phyloP scores from a whole-genome alignment of 495 filamentous ascomycete genomes.

The Penicillium steckii region DNA sequence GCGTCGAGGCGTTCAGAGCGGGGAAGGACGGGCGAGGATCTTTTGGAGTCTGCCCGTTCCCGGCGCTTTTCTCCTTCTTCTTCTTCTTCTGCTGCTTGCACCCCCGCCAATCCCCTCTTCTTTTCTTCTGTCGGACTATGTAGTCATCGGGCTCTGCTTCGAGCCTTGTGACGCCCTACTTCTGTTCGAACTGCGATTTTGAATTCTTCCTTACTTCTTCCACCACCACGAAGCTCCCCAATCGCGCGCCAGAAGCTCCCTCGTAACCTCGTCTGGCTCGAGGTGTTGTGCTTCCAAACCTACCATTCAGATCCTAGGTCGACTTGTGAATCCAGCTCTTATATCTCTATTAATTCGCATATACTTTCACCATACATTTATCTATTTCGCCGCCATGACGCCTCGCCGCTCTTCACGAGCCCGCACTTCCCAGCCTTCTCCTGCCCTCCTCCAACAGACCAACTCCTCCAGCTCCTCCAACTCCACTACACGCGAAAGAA shows the following conservation, averaged over 20 bases:
- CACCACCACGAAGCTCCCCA: slow-evolving; percentile 21
- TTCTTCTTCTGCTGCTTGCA: slow-evolving; percentile 32
- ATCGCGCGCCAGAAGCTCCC: slow-evolving; percentile 31
- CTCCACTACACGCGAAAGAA: slow-evolving; percentile 67
- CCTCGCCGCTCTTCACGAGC: slow-evolving; percentile 91
- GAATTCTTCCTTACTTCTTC: slow-evolving; percentile 21
- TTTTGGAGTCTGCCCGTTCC: slow-evolving; percentile 33
- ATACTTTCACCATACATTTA: slow-evolving; percentile 1
- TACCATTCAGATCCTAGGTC: background rate
- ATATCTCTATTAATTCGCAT: slow-evolving; percentile 10
- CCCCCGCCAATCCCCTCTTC: slow-evolving; percentile 32
- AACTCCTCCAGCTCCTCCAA: slow-evolving; percentile 76
- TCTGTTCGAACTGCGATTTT: slow-evolving; percentile 29
- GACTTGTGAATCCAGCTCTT: slow-evolving; percentile 4
- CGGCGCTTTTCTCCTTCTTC: slow-evolving; percentile 36
- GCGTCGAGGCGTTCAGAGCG: slow-evolving; percentile 29
- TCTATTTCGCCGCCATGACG: slow-evolving; percentile 46
- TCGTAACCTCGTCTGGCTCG: slow-evolving; percentile 21
- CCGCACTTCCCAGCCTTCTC: slow-evolving; percentile 73
- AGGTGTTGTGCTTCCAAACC: slow-evolving; percentile 5
- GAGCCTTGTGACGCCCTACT: slow-evolving; percentile 37
- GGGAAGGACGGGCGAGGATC: slow-evolving; percentile 35
- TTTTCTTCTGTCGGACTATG: slow-evolving; percentile 44
- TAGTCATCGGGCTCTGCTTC: slow-evolving; percentile 40
- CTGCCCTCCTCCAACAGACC: slow-evolving; percentile 63